These are phyloP conservation scores for Vigna reflexopilosa DNA, from an alignment of 306 rosid species.

Conservation along the genomic window DNA sequence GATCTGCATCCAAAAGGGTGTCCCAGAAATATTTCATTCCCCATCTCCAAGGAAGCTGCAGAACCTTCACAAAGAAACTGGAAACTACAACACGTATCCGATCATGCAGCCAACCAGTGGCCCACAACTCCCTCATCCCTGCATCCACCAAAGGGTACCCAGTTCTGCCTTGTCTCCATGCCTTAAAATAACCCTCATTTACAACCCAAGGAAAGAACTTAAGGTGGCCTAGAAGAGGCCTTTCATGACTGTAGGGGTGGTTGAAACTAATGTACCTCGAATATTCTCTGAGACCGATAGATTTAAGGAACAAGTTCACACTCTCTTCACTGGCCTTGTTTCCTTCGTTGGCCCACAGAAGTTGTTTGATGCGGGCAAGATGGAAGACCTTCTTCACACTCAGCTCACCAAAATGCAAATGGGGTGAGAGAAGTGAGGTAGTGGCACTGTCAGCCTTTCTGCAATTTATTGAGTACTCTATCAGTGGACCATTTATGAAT, in stretches of 20 bases:
- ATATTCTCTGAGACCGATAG: conserved; percentile 92
- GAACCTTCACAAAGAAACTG: conserved; percentile 93
- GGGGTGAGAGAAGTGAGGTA: conserved; percentile 90
- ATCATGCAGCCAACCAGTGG: conserved; percentile 97
- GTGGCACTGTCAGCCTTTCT: conserved; percentile 91
- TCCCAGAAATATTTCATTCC: conserved; percentile 99
- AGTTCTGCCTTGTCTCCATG: conserved; percentile 98
- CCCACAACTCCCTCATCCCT: conserved; percentile 99
- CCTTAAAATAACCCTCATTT: conserved; percentile 76
- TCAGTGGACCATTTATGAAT: conserved; percentile 79
- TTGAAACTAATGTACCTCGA: conserved; percentile 92
- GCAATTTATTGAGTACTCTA: conserved; percentile 72
- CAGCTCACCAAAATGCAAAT: conserved; percentile 88
- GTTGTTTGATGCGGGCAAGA: conserved; percentile 83
- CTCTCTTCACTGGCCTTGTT: conserved; percentile 89
- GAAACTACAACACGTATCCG: conserved; percentile 93
- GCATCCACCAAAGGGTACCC: conserved; percentile 99
- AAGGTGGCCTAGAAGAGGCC: conserved; percentile 91
- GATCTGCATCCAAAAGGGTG: conserved; percentile 96
- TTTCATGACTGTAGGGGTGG: conserved; percentile 82
- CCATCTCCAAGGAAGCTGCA: conserved; percentile 99
- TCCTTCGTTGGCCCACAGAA: conserved; percentile 91
- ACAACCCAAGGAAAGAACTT: conserved; percentile 88
- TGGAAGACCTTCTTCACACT: conserved; percentile 90
- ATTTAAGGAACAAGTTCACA: conserved; percentile 84